A percentile compares a stretch with the other conserved stretches of the same genome.
These are phyloP conservation scores for Sphaerulina musiva DNA, from an alignment of 2,329 filamentous ascomycete species.

Conservation along the genomic window DNA sequence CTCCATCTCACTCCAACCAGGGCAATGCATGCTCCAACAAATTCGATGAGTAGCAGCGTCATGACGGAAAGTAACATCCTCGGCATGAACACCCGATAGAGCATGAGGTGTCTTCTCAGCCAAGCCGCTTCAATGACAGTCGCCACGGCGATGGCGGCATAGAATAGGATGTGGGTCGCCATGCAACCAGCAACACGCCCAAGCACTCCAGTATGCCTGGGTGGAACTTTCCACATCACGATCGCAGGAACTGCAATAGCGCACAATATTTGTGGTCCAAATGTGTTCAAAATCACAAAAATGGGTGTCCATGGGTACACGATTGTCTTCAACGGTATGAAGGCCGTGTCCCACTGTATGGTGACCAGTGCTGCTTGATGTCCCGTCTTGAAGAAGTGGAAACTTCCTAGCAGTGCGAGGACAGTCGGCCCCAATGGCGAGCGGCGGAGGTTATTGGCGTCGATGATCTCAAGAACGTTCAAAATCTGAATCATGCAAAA, in stretches of 20 bases:
- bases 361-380: slow-evolving; percentile 82
- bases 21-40: slow-evolving; percentile 65
- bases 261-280: slow-evolving; percentile 80
- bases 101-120: slow-evolving; percentile 86
- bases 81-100: slow-evolving; percentile 89
- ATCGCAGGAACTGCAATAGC: slow-evolving; percentile 72
- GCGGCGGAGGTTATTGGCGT: slow-evolving; percentile 55
- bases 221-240: slow-evolving; percentile 81
- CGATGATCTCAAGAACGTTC: slow-evolving; percentile 60
- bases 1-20: slow-evolving; percentile 69
- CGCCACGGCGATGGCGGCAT: slow-evolving; percentile 72
- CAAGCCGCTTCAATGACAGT: slow-evolving; percentile 88
- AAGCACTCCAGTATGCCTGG: slow-evolving; percentile 58
- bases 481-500: slow-evolving; percentile 85
- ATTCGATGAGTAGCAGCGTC: slow-evolving; percentile 67
- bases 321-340: slow-evolving; percentile 76
- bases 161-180: slow-evolving; percentile 71
- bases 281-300: slow-evolving; percentile 76
- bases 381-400: slow-evolving; percentile 96
- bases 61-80: slow-evolving; percentile 77
- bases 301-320: slow-evolving; percentile 86
- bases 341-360: slow-evolving; percentile 94
- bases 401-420: slow-evolving; percentile 81
- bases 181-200: slow-evolving; percentile 64
- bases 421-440: slow-evolving; percentile 76